Percentiles rank a stretch among this genome's conserved stretches.
phyloP scores from a whole-genome alignment of 164 flowering plant genomes.

The Santalum album region DNA sequence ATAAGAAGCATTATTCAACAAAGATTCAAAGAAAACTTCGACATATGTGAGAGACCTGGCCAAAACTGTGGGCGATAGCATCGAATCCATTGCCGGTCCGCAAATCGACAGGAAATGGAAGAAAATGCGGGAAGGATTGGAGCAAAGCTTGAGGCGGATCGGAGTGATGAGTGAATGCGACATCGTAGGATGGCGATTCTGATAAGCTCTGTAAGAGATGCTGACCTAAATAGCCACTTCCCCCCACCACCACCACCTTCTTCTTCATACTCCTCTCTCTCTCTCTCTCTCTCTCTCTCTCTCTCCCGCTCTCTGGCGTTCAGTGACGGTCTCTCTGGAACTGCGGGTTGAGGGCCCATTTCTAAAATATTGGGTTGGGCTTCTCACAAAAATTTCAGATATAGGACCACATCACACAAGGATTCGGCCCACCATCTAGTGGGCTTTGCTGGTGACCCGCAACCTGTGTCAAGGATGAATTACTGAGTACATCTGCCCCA shows the following conservation, averaged over 20 bases:
- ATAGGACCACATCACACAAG: no score
- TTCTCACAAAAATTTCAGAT: no score
- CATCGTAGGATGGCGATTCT: constrained; percentile 18
- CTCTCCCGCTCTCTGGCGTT: not conserved
- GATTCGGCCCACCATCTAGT: no score
- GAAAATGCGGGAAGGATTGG: constrained; percentile 38
- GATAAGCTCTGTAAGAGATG: constrained; percentile 55
- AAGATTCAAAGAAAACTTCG: not conserved
- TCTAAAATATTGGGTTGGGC: no score
- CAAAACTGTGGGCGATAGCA: constrained; percentile 42
- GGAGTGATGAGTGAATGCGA: constrained; percentile 67
- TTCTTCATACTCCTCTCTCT: constrained; percentile 33
- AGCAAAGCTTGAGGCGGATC: constrained; percentile 37
- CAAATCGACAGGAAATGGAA: constrained; percentile 56
- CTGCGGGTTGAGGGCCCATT: no score
- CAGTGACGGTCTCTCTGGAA: no score
- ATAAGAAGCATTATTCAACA: not conserved
- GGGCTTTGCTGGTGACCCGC: no score
- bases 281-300: constrained; percentile 7
- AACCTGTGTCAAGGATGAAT: no score
- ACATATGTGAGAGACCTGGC: constrained; percentile 38
- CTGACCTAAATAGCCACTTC: constrained; percentile 91
- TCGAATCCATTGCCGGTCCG: constrained; percentile 53
- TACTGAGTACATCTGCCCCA: no score
- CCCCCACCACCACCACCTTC: constrained; percentile 76